Percentiles rank a stretch among this genome's conserved stretches.
phyloP scores from a whole-genome alignment of 768 basidiomycete species.

The Tephrocybe sp. region DNA sequence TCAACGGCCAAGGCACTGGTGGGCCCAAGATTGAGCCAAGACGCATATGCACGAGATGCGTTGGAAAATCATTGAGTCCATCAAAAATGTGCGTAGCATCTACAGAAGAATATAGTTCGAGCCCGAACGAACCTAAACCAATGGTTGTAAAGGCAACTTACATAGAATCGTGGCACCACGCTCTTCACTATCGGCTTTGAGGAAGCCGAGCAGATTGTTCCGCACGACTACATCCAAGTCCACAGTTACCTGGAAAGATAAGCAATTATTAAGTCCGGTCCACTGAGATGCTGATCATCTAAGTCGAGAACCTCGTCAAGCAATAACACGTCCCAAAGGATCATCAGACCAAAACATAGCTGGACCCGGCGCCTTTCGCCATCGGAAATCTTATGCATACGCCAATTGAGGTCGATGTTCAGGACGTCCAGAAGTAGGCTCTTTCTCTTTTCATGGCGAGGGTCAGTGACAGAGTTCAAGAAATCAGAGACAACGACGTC shows the following conservation, averaged over 20 bases:
- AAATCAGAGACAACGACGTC: conserved; percentile 93
- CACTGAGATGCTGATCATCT: neutral
- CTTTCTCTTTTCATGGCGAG: conserved; percentile 48
- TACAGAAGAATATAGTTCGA: conserved; percentile 26
- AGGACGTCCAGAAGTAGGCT: conserved; percentile 85
- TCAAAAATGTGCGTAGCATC: conserved; percentile 98
- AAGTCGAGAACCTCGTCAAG: conserved; percentile 75
- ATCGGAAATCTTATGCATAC: conserved; percentile 93
- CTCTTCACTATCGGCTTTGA: conserved; percentile 57
- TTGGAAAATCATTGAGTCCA: conserved; percentile 87
- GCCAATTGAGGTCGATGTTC: conserved; percentile 96
- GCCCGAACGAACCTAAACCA: conserved; percentile 1
- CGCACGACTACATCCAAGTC: conserved; percentile 97
- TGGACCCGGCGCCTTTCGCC: conserved; percentile 91
- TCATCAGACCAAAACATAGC: conserved; percentile 94
- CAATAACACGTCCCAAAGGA: conserved; percentile 86
- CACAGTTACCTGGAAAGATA: conserved; percentile 36
- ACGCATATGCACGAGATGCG: conserved; percentile 89
- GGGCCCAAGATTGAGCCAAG: too few relatives aligned
- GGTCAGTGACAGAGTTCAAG: conserved; percentile 77
- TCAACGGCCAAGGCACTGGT: too few relatives aligned
- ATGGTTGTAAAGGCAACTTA: conserved; percentile 30
- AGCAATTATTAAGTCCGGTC: conserved; percentile 4
- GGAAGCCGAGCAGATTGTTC: conserved; percentile 81
- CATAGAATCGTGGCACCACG: conserved; percentile 88